Conservation (phyloP, 345 rosid genomes). For the Eucalyptus lansdowneana region DNA sequence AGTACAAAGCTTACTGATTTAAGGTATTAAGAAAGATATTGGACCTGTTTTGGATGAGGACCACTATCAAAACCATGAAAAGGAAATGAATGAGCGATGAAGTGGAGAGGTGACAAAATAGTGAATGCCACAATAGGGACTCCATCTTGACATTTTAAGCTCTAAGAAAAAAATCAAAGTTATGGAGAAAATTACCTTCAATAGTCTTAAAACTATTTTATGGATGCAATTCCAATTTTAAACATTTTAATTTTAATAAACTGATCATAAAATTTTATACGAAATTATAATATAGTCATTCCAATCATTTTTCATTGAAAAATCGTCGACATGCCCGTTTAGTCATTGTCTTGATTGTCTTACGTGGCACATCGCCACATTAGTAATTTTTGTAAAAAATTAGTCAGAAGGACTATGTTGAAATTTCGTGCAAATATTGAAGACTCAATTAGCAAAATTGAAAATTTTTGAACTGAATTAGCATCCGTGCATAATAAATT, state of each 20-base stretch:
- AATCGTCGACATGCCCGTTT: accelerated
- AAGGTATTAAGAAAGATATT: not conserved
- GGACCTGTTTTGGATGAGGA: not conserved
- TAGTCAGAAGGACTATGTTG: accelerated
- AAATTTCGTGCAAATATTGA: accelerated
- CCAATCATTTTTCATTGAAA: not conserved
- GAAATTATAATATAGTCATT: accelerated
- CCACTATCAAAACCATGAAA: not conserved
- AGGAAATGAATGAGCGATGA: not conserved
- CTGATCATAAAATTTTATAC: accelerated
- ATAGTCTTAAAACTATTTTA: not conserved
- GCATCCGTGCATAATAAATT: accelerated
- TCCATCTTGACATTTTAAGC: not conserved
- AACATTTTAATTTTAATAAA: not conserved
- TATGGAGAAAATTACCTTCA: not conserved
- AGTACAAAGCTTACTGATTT: not conserved
- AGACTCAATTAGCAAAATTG: not conserved
- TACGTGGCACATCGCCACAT: accelerated
- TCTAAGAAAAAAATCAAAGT: not conserved
- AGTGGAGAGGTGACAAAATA: not conserved
- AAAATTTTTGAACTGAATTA: accelerated
- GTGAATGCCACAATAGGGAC: not conserved
- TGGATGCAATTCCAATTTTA: not conserved
- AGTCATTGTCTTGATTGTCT: accelerated
- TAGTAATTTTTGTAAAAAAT: accelerated